A percentile compares a stretch with the other conserved stretches of the same genome.
Evolutionary conservation across 2,329 filamentous ascomycete genomes (phyloP).

Genomic region (Neoascochyta sp.): DNA sequence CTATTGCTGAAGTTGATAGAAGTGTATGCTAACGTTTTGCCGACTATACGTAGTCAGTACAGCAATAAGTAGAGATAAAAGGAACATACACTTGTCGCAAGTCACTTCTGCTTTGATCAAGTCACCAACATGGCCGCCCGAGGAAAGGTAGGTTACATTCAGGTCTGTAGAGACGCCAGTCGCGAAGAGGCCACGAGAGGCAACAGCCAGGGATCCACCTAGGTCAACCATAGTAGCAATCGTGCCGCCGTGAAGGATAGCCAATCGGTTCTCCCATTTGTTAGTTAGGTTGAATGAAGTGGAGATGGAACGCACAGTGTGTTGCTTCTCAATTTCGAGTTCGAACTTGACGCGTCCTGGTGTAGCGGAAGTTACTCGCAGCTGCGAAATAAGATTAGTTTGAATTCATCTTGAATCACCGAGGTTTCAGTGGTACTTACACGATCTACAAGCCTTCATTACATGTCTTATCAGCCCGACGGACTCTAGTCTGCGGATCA

Average conservation of each 20-base stretch:
- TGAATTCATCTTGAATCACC: not conserved
- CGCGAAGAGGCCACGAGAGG: constrained; percentile 60
- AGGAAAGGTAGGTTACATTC: constrained; percentile 62
- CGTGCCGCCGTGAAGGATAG: constrained; percentile 73
- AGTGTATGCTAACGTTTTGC: constrained; percentile 63
- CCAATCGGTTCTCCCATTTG: constrained; percentile 68
- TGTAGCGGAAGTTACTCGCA: constrained; percentile 62
- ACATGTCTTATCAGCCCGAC: constrained; percentile 1
- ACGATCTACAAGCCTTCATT: constrained; percentile 41
- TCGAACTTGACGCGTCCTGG: constrained; percentile 72
- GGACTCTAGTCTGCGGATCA: not conserved
- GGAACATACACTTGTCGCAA: constrained; percentile 59
- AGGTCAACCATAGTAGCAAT: constrained; percentile 72
- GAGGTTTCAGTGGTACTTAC: constrained; percentile 23
- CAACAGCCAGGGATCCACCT: constrained; percentile 63
- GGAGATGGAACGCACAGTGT: constrained; percentile 55
- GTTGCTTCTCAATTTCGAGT: constrained; percentile 68
- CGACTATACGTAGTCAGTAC: constrained; percentile 44
- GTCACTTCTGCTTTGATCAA: constrained; percentile 57
- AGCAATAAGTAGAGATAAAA: not conserved
- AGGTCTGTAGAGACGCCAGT: constrained; percentile 66
- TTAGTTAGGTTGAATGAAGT: constrained; percentile 2
- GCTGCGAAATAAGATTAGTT: constrained; percentile 45
- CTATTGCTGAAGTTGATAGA: constrained; percentile 59
- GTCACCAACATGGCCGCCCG: constrained; percentile 62